Base-by-base conservation (phyloP, 176 grass and related monocot species). In the Triticum turgidum region DNA sequence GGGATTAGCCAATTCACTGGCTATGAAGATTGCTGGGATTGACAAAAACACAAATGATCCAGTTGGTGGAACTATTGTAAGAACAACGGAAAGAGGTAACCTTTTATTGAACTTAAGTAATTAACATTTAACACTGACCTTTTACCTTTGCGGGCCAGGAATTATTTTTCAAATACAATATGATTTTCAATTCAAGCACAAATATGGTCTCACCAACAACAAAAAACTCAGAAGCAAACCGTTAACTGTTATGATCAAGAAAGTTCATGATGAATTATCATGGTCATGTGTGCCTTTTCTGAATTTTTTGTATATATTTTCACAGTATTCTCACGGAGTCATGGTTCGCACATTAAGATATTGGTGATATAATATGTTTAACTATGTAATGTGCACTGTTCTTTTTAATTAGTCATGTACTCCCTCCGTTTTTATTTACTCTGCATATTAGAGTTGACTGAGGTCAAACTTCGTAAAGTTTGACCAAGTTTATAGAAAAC, bases 1-100 rank as follows among this genome's bases (percentile, higher is more conserved):
- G 92, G 94, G 92, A 80, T 18, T 99, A 70, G 92, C 90, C 51
- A 99, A 99, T 89, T 96, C 94, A 30, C 74, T 96, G 42, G 94
- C 97, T 30, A 84, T 99, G 76, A 93, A 88, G 72, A 88, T 91
- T 69, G 84, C 94, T 88, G 90, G 92, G 77, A 90, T 99, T 80
- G 81, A 78, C 64, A 94, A 73, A 61, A 86, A 61, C 64, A 85
- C 92, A 77, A 47, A 66, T 30, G 67, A 96, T 78, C 94, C 94
- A 88, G 65, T 91, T 86, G 94, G 97, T 80, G 97, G 97, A 82
- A 89, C 63, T 79, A 87, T 99, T 70, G 59, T 85, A n/a, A 90
- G 88, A 78, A 92, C 89, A 80, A 20, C 67, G 11, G 83, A 93
- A 83, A 91, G 92, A 92, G 97, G 97, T 99, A 91, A 34, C 4